Conservation (phyloP, 805 yeast species). For the Ogataea ganodermae region DNA sequence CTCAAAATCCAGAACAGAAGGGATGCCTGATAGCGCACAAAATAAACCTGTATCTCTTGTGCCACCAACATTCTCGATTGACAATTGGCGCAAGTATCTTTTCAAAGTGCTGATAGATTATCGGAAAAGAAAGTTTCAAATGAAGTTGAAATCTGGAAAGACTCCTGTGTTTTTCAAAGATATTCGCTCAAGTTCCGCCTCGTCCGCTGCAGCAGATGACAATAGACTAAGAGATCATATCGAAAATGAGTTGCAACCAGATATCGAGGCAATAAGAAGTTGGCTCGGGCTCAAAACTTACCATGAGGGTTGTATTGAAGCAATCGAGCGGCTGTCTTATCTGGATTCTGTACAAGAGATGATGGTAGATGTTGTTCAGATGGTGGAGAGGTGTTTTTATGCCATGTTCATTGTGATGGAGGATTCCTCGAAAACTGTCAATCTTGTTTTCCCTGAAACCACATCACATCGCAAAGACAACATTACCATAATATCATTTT, state of each 20-base stretch:
- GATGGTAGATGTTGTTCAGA: slow-evolving; percentile 28
- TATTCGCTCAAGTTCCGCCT: not conserved
- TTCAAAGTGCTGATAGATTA: slow-evolving; percentile 23
- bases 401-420: slow-evolving; percentile 25
- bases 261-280: slow-evolving; percentile 25
- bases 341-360: slow-evolving; percentile 20
- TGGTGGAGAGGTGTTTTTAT: slow-evolving; percentile 27
- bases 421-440: slow-evolving; percentile 15
- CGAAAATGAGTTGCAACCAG: slow-evolving; percentile 18
- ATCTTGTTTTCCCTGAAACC: slow-evolving; percentile 12
- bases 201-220: slow-evolving; percentile 5
- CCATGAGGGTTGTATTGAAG: slow-evolving; percentile 29
- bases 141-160: slow-evolving; percentile 19
- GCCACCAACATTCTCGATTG: slow-evolving; percentile 29
- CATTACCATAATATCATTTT: slow-evolving; percentile 13
- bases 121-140: slow-evolving; percentile 5
- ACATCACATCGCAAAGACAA: slow-evolving; percentile 14
- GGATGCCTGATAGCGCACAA: not conserved
- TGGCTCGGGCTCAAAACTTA: slow-evolving; percentile 28
- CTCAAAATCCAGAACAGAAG: slow-evolving; percentile 5
- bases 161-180: slow-evolving; percentile 7
- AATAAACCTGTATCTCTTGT: slow-evolving; percentile 19
- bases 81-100: slow-evolving; percentile 27
- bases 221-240: slow-evolving; percentile 16
- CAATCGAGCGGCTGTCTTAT: slow-evolving; percentile 24